Conservation (phyloP, 305 asterid species). For the Fraxinus greggii region DNA sequence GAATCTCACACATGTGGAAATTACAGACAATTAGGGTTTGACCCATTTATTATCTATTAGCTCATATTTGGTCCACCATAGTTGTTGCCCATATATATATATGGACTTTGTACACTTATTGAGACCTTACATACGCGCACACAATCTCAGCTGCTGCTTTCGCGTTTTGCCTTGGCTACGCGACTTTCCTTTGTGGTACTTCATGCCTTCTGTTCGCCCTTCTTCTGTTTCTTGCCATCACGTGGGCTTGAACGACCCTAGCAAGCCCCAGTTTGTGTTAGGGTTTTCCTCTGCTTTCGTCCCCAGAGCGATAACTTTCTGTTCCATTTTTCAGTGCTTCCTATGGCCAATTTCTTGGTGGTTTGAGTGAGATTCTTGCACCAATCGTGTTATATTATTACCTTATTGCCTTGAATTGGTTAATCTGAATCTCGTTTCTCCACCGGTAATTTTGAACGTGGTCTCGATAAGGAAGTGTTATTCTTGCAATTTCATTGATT, state of each 20-base stretch:
- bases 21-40: background rate
- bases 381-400: too few relatives aligned
- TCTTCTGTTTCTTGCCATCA: too few relatives aligned
- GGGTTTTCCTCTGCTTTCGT: background rate
- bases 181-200: too few relatives aligned
- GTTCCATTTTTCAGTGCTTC: background rate
- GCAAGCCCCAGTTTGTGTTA: too few relatives aligned
- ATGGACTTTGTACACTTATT: background rate
- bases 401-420: background rate
- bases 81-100: too few relatives aligned
- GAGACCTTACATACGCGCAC: background rate
- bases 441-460: background rate
- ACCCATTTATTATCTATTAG: background rate
- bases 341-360: background rate
- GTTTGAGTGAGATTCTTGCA: background rate
- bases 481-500: too few relatives aligned
- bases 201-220: too few relatives aligned
- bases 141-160: too few relatives aligned
- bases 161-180: too few relatives aligned
- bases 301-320: background rate
- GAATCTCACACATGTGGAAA: background rate
- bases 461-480: background rate
- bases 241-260: too few relatives aligned
- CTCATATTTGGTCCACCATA: background rate
- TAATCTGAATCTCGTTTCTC: background rate